Conservation (phyloP, 75 land plant species). For the Pseudotsuga menziesii region DNA sequence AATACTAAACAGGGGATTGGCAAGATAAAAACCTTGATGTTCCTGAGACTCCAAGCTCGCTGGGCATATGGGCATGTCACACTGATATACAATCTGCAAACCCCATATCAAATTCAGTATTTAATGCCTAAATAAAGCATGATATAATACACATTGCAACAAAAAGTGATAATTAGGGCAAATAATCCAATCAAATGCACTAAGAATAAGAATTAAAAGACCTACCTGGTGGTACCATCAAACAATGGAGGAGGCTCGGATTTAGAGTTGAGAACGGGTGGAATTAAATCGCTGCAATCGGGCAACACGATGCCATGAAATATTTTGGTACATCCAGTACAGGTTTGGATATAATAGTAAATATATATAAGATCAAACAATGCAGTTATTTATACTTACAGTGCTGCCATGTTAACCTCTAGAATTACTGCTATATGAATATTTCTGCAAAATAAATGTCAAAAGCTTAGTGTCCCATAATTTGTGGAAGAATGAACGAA, state of each 20-base stretch:
- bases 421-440: not conserved
- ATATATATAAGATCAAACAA: not conserved
- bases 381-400: not conserved
- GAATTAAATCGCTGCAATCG: conserved; percentile 20
- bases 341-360: not conserved
- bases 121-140: not conserved
- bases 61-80: conserved; percentile 59
- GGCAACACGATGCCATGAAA: not conserved
- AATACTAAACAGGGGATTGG: not conserved
- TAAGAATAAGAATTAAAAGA: not conserved
- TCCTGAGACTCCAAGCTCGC: conserved; percentile 54
- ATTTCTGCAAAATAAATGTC: not conserved
- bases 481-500: too few species aligned
- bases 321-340: not conserved
- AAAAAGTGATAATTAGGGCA: not conserved
- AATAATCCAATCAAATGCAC: not conserved
- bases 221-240: conserved; percentile 67
- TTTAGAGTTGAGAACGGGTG: conserved; percentile 36
- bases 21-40: conserved; percentile 40
- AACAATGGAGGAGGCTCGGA: conserved; percentile 55
- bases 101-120: not conserved
- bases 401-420: not conserved
- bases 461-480: not conserved
- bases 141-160: not conserved
- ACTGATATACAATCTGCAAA: conserved; percentile 50